Percentiles rank a stretch among this genome's conserved stretches.
Conservation (phyloP, 352 stramenopile genomes). For the Globisporangium lucens region DNA sequence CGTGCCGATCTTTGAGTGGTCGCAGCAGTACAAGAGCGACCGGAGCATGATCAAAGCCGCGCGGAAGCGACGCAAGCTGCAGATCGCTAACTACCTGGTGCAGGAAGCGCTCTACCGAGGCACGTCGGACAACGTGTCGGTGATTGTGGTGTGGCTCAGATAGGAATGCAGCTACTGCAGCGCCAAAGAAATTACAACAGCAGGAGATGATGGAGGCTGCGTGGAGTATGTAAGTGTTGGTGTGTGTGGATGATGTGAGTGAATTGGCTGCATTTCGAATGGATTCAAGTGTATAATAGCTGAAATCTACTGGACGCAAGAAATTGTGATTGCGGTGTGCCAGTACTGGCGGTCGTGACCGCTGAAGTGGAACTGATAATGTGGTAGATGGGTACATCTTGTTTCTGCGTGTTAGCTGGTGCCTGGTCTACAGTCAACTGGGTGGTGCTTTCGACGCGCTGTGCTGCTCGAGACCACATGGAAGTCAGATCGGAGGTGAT, state of each 20-base stretch:
- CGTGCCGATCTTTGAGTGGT: conserved; percentile 89
- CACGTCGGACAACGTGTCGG: conserved; percentile 90
- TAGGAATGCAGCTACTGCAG: conserved; percentile 16
- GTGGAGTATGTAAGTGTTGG: background rate
- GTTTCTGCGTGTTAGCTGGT: background rate
- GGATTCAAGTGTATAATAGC: background rate
- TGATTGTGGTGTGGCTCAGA: conserved; percentile 89
- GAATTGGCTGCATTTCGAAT: background rate
- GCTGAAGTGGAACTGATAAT: background rate
- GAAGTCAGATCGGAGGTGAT: conserved; percentile 3
- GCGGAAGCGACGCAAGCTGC: conserved; percentile 78
- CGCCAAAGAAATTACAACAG: background rate
- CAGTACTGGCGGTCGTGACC: background rate
- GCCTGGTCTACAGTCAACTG: background rate
- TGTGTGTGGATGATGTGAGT: background rate
- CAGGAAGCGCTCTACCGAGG: conserved; percentile 89
- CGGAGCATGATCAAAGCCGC: conserved; percentile 89
- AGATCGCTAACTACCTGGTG: conserved; percentile 91
- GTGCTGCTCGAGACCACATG: background rate
- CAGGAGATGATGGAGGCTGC: background rate
- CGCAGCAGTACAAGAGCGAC: conserved; percentile 87
- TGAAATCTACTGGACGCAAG: too few species aligned
- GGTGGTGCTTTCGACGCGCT: background rate
- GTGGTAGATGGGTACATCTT: background rate
- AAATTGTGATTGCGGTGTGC: too few species aligned